Evolutionary conservation across 495 filamentous ascomycete species (phyloP).

Genomic region (Recurvomyces mirabilis): DNA sequence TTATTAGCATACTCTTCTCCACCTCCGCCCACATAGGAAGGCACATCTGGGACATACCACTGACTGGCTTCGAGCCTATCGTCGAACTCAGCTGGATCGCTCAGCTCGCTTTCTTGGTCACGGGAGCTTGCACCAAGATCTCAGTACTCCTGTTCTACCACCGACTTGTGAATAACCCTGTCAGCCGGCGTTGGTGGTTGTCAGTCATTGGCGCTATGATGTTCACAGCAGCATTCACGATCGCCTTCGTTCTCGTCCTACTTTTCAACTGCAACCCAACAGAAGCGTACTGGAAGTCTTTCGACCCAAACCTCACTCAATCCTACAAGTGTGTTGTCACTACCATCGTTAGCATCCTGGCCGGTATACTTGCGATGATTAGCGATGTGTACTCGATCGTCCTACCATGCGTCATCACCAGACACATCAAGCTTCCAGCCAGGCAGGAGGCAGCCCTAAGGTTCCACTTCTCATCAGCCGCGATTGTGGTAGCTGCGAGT

Average conservation of each 20-base stretch:
- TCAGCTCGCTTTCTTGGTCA: slow-evolving; percentile 18
- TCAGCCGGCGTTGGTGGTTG: slow-evolving; percentile 2
- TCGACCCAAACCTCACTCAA: slow-evolving; percentile 1
- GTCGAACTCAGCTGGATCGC: slow-evolving; percentile 19
- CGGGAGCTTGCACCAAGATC: slow-evolving; percentile 18
- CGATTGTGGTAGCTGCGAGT: background rate
- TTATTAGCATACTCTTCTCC: background rate
- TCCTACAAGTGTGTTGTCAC: slow-evolving; percentile 14
- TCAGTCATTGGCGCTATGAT: slow-evolving; percentile 13
- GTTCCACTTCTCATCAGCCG: background rate
- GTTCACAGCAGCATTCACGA: slow-evolving; percentile 11
- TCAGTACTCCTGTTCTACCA: slow-evolving; percentile 22
- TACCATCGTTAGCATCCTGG: slow-evolving; percentile 9
- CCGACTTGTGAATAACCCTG: slow-evolving; percentile 14
- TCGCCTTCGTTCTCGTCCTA: slow-evolving; percentile 14
- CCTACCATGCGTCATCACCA: slow-evolving; percentile 15
- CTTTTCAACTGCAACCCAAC: slow-evolving; percentile 18
- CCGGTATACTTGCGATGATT: slow-evolving; percentile 12
- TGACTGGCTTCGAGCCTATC: slow-evolving; percentile 1
- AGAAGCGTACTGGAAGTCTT: slow-evolving; percentile 20
- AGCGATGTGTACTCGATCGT: slow-evolving; percentile 22
- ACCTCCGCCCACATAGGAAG: slow-evolving; percentile 15
- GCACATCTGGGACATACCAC: slow-evolving; percentile 24
- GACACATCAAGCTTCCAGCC: background rate
- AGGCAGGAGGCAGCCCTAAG: slow-evolving; percentile 4